Evolutionary conservation across 2,329 filamentous ascomycete species (phyloP).

Genomic region (Cladophialophora bantiana): DNA sequence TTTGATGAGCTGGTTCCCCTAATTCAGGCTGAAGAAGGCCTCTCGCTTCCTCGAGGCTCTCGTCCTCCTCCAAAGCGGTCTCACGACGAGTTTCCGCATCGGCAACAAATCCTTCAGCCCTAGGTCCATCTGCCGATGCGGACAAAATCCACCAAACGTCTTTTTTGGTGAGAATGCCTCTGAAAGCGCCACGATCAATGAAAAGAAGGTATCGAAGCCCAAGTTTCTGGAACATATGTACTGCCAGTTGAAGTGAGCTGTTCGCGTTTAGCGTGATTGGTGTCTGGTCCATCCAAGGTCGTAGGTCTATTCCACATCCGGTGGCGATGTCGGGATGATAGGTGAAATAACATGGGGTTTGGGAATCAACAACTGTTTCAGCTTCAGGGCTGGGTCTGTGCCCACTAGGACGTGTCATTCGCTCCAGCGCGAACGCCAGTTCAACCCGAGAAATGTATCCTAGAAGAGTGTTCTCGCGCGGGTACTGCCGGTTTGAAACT

Average conservation of each 20-base stretch:
- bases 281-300: conserved; percentile 99
- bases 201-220: conserved; percentile 91
- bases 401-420: conserved; percentile 58
- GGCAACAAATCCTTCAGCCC: conserved; percentile 30
- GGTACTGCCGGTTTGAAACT: conserved; percentile 12
- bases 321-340: conserved; percentile 84
- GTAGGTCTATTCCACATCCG: conserved; percentile 78
- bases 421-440: conserved; percentile 78
- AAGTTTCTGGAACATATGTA: conserved; percentile 92
- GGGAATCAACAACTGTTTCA: conserved; percentile 46
- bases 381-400: conserved; percentile 46
- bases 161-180: conserved; percentile 93
- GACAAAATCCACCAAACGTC: conserved; percentile 95
- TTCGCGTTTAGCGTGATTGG: conserved; percentile 85
- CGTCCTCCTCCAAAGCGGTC: conserved; percentile 25
- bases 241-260: conserved; percentile 80
- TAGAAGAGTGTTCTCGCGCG: conserved; percentile 69
- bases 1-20: conserved; percentile 19
- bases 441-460: conserved; percentile 96
- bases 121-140: conserved; percentile 67
- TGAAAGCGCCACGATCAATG: conserved; percentile 77
- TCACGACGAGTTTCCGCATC: conserved; percentile 35
- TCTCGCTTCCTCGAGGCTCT: conserved; percentile 33
- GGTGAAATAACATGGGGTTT: conserved; percentile 74
- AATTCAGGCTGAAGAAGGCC: conserved; percentile 34